Conservation (phyloP, 2,329 filamentous ascomycete species). For the Cordyceps tenuipes region DNA sequence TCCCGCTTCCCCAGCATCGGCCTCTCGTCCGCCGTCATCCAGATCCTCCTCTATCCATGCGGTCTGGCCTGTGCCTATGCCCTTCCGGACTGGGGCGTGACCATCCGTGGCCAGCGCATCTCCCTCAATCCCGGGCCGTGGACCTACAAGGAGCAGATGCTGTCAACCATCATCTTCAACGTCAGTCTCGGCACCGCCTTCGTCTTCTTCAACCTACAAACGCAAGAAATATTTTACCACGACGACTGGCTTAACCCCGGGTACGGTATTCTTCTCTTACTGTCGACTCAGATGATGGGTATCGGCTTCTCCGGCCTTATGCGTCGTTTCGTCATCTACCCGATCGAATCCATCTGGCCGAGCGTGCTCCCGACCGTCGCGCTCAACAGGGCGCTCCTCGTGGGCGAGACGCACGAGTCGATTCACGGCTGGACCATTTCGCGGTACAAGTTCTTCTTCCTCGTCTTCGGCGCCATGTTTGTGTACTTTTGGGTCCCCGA, state of each 20-base stretch:
- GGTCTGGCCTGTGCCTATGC: not conserved
- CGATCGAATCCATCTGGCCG: constrained; percentile 7
- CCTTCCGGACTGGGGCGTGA: constrained; percentile 10
- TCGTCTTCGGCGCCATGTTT: constrained; percentile 29
- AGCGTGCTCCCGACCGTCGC: constrained; percentile 21
- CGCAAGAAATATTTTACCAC: constrained; percentile 20
- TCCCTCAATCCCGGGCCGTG: constrained; percentile 32
- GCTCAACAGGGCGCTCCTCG: constrained; percentile 12
- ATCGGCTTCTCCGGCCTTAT: constrained; percentile 26
- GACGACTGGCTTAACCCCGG: constrained; percentile 12
- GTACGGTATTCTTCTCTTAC: constrained; percentile 27
- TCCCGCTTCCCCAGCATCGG: constrained; percentile 9
- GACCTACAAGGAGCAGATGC: constrained; percentile 33
- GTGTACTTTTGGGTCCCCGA: constrained; percentile 39
- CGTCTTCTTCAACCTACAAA: constrained; percentile 27
- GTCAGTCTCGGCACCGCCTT: constrained; percentile 28
- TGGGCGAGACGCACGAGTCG: constrained; percentile 27
- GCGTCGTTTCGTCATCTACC: constrained; percentile 21
- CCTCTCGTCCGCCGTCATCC: constrained; percentile 4
- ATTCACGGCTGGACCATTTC: constrained; percentile 35
- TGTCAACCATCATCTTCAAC: constrained; percentile 29
- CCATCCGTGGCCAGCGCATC: constrained; percentile 11
- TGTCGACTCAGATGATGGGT: constrained; percentile 26
- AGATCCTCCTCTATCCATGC: constrained; percentile 8
- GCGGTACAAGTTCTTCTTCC: constrained; percentile 32